Conservation (phyloP, 1,284 basidiomycete genomes). For the Filobasidium uniguttulatum region DNA sequence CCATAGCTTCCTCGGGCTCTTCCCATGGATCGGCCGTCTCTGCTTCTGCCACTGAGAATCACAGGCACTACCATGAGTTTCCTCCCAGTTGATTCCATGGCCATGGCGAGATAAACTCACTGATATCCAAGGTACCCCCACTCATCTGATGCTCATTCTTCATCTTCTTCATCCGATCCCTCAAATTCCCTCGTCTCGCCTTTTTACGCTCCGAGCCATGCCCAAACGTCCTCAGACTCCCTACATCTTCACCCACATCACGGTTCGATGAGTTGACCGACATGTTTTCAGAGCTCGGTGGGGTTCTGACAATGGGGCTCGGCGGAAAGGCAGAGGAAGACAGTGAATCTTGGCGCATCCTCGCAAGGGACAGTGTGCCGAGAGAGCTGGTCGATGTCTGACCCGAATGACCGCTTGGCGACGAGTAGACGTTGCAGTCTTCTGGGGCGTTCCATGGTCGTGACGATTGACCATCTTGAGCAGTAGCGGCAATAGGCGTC, state of each 20-base stretch:
- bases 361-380: too few species aligned
- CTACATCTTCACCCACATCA: neutral
- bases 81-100: neutral
- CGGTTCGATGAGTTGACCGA: neutral
- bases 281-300: neutral
- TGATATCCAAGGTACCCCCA: neutral
- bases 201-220: neutral
- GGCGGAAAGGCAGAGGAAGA: neutral
- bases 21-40: slow-evolving; percentile 2
- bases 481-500: too few species aligned
- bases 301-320: neutral
- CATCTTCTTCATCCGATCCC: neutral
- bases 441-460: too few species aligned
- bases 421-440: too few species aligned
- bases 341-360: neutral
- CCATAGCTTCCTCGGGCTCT: neutral
- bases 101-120: neutral
- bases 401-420: too few species aligned
- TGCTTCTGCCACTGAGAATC: neutral
- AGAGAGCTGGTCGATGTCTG: too few species aligned
- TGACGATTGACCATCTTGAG: too few species aligned
- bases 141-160: neutral
- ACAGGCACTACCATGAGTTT: neutral
- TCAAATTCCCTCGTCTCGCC: neutral
- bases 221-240: slow-evolving; percentile 1